phyloP scores from a whole-genome alignment of 768 basidiomycete species.

The Tulasnella sp. region DNA sequence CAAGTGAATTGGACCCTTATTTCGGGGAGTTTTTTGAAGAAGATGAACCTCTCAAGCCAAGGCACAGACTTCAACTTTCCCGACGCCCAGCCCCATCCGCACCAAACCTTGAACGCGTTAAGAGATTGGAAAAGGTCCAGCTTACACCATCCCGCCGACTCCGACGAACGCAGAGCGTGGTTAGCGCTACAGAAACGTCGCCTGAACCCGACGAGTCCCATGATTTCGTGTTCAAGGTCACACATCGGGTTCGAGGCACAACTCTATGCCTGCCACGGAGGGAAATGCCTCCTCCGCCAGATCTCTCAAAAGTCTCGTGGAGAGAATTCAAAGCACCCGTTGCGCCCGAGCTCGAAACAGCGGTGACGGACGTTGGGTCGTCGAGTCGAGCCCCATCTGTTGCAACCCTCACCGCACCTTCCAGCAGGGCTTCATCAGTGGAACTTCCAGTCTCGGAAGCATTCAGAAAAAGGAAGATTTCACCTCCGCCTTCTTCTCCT shows the following conservation, averaged over 20 bases:
- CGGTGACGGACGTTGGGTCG: neutral
- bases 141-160: neutral
- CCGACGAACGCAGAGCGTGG: neutral
- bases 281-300: neutral
- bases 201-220: neutral
- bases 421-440: neutral
- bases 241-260: neutral
- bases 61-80: neutral
- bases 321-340: neutral
- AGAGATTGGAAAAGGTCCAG: neutral
- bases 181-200: neutral
- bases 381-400: neutral
- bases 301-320: neutral
- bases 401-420: neutral
- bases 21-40: neutral
- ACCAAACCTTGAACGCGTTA: neutral
- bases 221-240: neutral
- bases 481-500: neutral
- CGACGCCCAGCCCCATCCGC: neutral
- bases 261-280: neutral
- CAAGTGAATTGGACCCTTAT: neutral
- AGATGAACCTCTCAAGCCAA: neutral
- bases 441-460: neutral
- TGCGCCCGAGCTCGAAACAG: neutral
- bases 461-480: neutral